Base-by-base conservation (phyloP, 768 basidiomycete species). In the Hericium rajendrae region DNA sequence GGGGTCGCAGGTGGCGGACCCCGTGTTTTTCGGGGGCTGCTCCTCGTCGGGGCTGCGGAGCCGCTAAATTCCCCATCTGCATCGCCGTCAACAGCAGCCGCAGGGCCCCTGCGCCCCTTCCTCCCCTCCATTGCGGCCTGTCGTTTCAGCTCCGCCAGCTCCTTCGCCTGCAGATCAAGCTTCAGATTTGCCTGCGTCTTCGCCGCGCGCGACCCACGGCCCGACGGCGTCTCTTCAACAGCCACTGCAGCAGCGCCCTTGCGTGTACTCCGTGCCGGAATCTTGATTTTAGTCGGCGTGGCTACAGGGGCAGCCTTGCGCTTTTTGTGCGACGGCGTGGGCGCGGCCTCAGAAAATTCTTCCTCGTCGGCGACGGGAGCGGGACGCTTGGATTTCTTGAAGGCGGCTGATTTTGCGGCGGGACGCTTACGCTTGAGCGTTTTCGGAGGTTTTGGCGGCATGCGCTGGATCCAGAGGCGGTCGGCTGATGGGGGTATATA, bases 391-490 rank as follows among this genome's bases (percentile, higher is more conserved):
- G 62, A 49, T 57, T 69, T 72, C 40, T 59, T 63, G 6, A 62
- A 20, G n/a, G 32, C 57, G 65, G 18, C 53, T 60, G 43, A 26
- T 76, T 78, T 54, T 69, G 67, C 49, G 11, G 73, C 38, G 52
- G 67, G 62, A 28, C 71, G 65, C 56, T 74, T 73, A 55, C 78
- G 72, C 48, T 81, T 79, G 39, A 71, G 60, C 13, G 59, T 67
- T 50, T 66, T 69, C 48, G 72, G 70, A 39, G 74, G 73, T 65
- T 76, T 81, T 2, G 81, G 84, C 11, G 74, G 78, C 32, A 75
- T 72, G n/a, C 88, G 85, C 66, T 93, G 91, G 48, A 91, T 81
- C 91, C 91, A 94, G 22, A 94, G 75, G 22, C 91, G 85, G 65
- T 91, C 85, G 55, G 81, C 89, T 90, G 57, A 39, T n/a, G 43